phyloP scores from a whole-genome alignment of 108 stramenopile genomes.

The Schizochytrium sp. region DNA sequence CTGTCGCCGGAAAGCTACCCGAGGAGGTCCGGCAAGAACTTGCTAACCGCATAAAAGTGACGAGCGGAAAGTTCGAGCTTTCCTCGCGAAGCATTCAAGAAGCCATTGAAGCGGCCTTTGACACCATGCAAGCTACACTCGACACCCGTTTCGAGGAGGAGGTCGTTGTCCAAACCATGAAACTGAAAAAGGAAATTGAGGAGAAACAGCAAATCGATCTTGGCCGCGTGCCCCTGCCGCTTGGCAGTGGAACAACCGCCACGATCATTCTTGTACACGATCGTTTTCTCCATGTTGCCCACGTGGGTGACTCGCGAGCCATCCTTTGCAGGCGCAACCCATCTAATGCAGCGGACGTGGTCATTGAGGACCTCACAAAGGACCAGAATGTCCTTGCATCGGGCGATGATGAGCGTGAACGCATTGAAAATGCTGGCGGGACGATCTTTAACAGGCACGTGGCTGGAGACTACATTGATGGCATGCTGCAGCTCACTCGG shows the following conservation, averaged over 20 bases:
- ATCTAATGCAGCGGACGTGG: neutral
- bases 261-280: neutral
- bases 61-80: neutral
- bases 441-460: neutral
- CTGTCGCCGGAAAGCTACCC: neutral
- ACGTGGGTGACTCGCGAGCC: slow-evolving; percentile 3
- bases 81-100: neutral
- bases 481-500: slow-evolving; percentile 1
- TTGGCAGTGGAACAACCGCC: neutral
- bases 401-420: neutral
- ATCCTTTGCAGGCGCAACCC: neutral
- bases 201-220: neutral
- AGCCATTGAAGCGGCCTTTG: neutral
- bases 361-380: neutral
- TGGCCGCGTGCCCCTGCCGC: neutral
- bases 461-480: neutral
- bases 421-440: neutral
- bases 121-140: neutral
- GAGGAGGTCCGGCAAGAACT: neutral
- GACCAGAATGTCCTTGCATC: neutral
- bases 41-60: neutral
- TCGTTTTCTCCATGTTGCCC: neutral
- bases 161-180: neutral
- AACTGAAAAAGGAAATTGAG: slow-evolving; percentile 13
- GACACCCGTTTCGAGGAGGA: neutral